Base-by-base conservation (phyloP, 139 green algal genomes). In the Pseudopediastrum boryanum region DNA sequence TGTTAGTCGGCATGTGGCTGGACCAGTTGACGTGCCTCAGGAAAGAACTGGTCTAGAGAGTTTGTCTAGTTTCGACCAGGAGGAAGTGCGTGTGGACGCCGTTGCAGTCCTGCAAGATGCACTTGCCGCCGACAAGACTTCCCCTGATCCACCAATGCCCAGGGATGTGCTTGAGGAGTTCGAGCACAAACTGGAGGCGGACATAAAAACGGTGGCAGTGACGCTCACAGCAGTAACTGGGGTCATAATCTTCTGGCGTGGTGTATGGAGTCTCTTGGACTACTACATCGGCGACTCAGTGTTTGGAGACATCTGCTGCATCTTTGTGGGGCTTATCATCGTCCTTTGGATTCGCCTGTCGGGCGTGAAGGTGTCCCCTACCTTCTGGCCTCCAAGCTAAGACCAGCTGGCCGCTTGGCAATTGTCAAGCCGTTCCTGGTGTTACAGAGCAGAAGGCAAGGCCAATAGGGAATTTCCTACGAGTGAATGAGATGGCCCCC, bases 191-290 rank as follows among this genome's bases (percentile, higher is more conserved):
- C 71, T 86, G 16, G 74, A 85, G 51, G 79, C 79, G 1, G 77
- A 85, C 68, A 29, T 85, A 10, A 42, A 62, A 33, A 77, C 65
- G 4, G 79, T 84, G 4, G 79, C 65, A 27, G 67, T 84, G 3
- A 87, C 80, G 5, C 33, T 88, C 13, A 82, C 76, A 0, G 80
- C 80, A 10, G 79, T 87, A 21, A 84, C 81, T n/a, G 86, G 86
- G 4, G 87, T 93, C 33, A 88, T 93, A n/a, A 79, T 93, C 2
- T 93, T 87, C 42, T 93, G 89, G 89, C 71, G 89, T 0, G 89
- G 89, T 10, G 81, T 93, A 29, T 93, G 89, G 87, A 83, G 71
- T 23, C 51, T 86, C 51, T 71, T 85, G 36, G 84, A 89, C 63
- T 65, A 81, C 43, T 75, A 83, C 36, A 44, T 89, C 12, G 84